Evolutionary conservation across 352 stramenopile genomes (phyloP).

Genomic region (Globisporangium echinulatum): DNA sequence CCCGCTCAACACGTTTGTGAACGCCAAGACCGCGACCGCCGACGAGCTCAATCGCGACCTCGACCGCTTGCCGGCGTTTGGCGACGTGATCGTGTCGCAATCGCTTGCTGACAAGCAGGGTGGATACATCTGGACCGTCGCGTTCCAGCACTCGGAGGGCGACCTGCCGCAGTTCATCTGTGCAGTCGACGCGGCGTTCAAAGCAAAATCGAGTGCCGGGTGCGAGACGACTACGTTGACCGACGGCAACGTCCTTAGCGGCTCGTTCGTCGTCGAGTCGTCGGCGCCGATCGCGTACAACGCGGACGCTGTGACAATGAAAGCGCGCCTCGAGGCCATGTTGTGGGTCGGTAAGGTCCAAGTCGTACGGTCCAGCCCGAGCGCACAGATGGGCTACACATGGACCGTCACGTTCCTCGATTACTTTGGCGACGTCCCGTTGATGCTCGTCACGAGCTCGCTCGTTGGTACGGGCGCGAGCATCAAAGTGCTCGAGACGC

Average conservation of each 20-base stretch:
- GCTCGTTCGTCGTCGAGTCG: conserved; percentile 63
- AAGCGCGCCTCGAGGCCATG: conserved; percentile 49
- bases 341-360: conserved; percentile 54
- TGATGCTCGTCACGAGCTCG: conserved; percentile 48
- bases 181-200: conserved; percentile 37
- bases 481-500: conserved; percentile 52
- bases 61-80: conserved; percentile 49
- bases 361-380: conserved; percentile 37
- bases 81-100: conserved; percentile 47
- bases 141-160: conserved; percentile 58
- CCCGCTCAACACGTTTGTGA: conserved; percentile 42
- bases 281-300: conserved; percentile 55
- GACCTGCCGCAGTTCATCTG: conserved; percentile 75
- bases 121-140: conserved; percentile 70
- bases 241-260: conserved; percentile 66
- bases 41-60: conserved; percentile 41
- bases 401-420: conserved; percentile 77
- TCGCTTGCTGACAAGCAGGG: conserved; percentile 63
- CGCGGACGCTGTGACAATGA: conserved; percentile 35
- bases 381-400: conserved; percentile 55
- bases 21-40: conserved; percentile 30
- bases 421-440: conserved; percentile 59
- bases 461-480: conserved; percentile 51
- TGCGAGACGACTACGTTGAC: conserved; percentile 64
- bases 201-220: conserved; percentile 12